Evolutionary conservation across 192 early-diverging fungal species (phyloP).

Genomic region (Rhizophagus sp.): DNA sequence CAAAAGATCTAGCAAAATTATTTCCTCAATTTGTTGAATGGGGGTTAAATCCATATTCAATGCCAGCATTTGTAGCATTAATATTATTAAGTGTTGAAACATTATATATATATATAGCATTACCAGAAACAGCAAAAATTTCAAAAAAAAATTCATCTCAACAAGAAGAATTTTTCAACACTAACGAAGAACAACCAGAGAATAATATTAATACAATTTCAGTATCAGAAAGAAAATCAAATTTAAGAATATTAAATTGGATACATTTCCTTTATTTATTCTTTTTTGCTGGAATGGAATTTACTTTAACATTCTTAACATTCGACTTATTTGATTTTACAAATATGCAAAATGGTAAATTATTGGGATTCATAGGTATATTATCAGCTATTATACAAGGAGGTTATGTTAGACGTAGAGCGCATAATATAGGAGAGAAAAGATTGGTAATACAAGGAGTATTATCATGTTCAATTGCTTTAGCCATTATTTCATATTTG

Average conservation of each 20-base stretch:
- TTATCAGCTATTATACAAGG: slow-evolving; percentile 89
- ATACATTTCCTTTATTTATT: slow-evolving; percentile 90
- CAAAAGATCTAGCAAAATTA: slow-evolving; percentile 46
- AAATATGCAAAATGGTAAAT: slow-evolving; percentile 84
- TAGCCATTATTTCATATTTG: slow-evolving; percentile 58
- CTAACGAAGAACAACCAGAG: slow-evolving; percentile 25
- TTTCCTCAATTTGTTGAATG: slow-evolving; percentile 48
- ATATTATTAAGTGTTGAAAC: slow-evolving; percentile 81
- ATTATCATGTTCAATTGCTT: slow-evolving; percentile 62
- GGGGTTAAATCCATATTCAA: slow-evolving; percentile 75
- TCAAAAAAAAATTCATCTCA: slow-evolving; percentile 19
- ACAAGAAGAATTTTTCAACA: slow-evolving; percentile 22
- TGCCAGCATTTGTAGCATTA: slow-evolving; percentile 86
- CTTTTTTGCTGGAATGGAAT: slow-evolving; percentile 98
- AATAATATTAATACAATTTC: not conserved
- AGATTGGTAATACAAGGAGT: slow-evolving; percentile 79
- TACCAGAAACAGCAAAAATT: slow-evolving; percentile 74
- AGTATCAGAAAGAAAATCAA: slow-evolving; percentile 30
- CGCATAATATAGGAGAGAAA: slow-evolving; percentile 68
- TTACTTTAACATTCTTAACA: slow-evolving; percentile 95
- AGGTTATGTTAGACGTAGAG: slow-evolving; percentile 82
- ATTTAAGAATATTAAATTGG: slow-evolving; percentile 57
- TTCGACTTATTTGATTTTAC: slow-evolving; percentile 87
- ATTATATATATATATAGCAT: slow-evolving; percentile 65
- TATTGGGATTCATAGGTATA: slow-evolving; percentile 88